Percentiles rank a stretch among this genome's conserved stretches.
phyloP scores from a whole-genome alignment of 2,329 filamentous ascomycete genomes.

The Thermothelomyces thermophilus region DNA sequence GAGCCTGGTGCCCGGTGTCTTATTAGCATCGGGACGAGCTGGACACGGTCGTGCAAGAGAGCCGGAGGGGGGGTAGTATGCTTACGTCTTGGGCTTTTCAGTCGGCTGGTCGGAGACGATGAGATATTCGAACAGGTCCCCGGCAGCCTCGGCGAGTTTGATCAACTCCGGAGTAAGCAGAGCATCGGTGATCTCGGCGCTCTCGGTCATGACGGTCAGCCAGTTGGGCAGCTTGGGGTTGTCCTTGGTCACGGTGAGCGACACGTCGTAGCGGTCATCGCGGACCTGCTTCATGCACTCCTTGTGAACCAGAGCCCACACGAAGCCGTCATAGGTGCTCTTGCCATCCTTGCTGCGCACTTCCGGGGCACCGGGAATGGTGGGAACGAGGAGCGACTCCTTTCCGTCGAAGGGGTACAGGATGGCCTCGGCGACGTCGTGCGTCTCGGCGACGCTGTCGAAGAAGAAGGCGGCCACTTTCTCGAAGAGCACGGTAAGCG shows the following conservation, averaged over 20 bases:
- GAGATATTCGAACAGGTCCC: constrained; percentile 76
- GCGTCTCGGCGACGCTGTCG: constrained; percentile 63
- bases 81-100: constrained; percentile 79
- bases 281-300: constrained; percentile 82
- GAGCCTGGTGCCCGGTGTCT: constrained; percentile 47
- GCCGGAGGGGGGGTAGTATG: constrained; percentile 15
- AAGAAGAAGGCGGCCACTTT: constrained; percentile 65
- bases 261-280: constrained; percentile 90
- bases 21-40: neutral
- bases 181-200: constrained; percentile 83
- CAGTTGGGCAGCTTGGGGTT: constrained; percentile 81
- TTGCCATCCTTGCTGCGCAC: constrained; percentile 51
- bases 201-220: constrained; percentile 95
- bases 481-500: constrained; percentile 57
- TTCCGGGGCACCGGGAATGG: constrained; percentile 53
- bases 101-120: constrained; percentile 84
- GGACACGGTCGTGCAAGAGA: neutral
- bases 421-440: constrained; percentile 68
- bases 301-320: constrained; percentile 95
- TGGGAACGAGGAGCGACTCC: constrained; percentile 70
- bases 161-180: constrained; percentile 84
- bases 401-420: constrained; percentile 89
- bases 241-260: constrained; percentile 89
- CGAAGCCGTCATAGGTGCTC: constrained; percentile 79
- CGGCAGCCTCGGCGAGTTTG: constrained; percentile 69